These are phyloP conservation scores for Chrysanthemum makinoi DNA, from an alignment of 129 eudicot genomes.

Conservation along the genomic window DNA sequence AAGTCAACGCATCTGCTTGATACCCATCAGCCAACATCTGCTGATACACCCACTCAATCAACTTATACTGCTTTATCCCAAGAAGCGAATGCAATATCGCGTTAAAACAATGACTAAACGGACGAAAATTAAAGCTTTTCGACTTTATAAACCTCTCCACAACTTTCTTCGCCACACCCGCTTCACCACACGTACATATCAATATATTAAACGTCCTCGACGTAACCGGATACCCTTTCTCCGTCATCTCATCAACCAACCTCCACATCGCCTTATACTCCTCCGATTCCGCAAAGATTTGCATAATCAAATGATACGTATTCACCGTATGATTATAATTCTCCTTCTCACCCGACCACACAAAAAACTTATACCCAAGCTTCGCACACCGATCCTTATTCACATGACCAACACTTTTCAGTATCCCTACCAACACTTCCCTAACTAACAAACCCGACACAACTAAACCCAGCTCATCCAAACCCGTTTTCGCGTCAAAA, in stretches of 20 bases:
- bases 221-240: slow-evolving; percentile 74
- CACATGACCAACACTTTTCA: slow-evolving; percentile 44
- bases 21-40: slow-evolving; percentile 68
- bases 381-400: slow-evolving; percentile 60
- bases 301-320: slow-evolving; percentile 71
- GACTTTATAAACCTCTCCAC: slow-evolving; percentile 82
- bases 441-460: slow-evolving; percentile 43
- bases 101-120: slow-evolving; percentile 66
- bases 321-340: slow-evolving; percentile 60
- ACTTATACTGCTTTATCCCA: slow-evolving; percentile 54
- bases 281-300: slow-evolving; percentile 72
- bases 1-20: slow-evolving; percentile 71
- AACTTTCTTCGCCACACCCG: slow-evolving; percentile 69
- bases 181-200: slow-evolving; percentile 77
- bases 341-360: slow-evolving; percentile 73
- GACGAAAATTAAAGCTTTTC: slow-evolving; percentile 70
- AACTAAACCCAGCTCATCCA: background rate
- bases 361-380: slow-evolving; percentile 79
- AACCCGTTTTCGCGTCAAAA: slow-evolving; percentile 17
- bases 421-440: slow-evolving; percentile 63
- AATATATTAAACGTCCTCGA: slow-evolving; percentile 80
- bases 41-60: slow-evolving; percentile 87
- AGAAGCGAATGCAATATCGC: slow-evolving; percentile 82
- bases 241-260: slow-evolving; percentile 85
- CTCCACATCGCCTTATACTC: slow-evolving; percentile 90